Evolutionary conservation across 306 rosid species (phyloP).

Genomic region (Mimosa bimucronata): DNA sequence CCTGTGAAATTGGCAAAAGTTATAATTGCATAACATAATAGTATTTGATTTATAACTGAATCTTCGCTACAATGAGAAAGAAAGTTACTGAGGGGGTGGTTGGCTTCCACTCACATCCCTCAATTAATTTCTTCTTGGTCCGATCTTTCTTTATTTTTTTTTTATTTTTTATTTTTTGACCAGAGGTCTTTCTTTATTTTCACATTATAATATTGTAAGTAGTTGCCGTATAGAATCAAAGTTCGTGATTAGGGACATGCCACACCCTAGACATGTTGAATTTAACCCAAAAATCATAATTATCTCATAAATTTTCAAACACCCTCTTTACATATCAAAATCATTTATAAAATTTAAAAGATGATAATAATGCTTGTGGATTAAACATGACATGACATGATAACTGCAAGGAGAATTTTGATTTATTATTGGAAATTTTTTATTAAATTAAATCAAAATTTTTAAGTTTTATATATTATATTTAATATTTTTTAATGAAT

Average conservation of each 20-base stretch:
- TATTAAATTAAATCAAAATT: too few species aligned
- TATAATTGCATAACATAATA: neutral
- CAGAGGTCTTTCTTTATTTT: neutral
- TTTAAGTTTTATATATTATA: too few species aligned
- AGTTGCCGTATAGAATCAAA: too few species aligned
- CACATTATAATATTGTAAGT: neutral
- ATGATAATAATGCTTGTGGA: neutral
- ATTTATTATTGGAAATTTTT: too few species aligned
- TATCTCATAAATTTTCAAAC: too few species aligned
- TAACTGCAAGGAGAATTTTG: neutral
- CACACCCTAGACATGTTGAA: too few species aligned
- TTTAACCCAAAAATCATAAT: too few species aligned
- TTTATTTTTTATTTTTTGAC: too few species aligned
- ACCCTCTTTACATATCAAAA: too few species aligned
- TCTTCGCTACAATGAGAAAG: neutral
- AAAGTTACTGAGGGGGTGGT: neutral
- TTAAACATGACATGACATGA: neutral
- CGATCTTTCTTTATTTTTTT: neutral
- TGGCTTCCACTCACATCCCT: neutral
- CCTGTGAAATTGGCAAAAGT: conserved; percentile 22
- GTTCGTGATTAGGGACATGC: too few species aligned
- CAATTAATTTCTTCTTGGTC: neutral
- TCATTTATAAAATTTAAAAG: too few species aligned
- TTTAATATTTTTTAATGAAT: too few species aligned
- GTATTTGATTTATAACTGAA: neutral